Evolutionary conservation across 768 basidiomycete genomes (phyloP), one percentile per base, ranked within the genome.

Genomic region (Tephrocybe rancida): DNA sequence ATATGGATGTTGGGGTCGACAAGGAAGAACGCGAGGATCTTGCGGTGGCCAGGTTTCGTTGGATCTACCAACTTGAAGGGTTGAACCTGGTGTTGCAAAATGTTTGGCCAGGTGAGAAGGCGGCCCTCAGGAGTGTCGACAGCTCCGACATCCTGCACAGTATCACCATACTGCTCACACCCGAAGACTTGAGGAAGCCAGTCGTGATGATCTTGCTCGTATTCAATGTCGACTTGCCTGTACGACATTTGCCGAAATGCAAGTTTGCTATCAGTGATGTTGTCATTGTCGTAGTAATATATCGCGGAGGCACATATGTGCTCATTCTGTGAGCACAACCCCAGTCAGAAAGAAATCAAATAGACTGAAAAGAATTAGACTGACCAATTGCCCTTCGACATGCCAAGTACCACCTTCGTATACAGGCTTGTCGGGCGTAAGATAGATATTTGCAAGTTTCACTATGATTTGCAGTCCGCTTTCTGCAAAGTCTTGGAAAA

Each of bases 291-390:
- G 35, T 60, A 60, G 39, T 57, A 60, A 37, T 60, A 60, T 26
- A 60, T 48, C 10, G 59, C 59, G 1, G 56, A 57, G 16, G 59
- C 59, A 44, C 59, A 60, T 14, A 60, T 60, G 41, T 60, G 59
- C 34, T 60, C 59, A 30, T 60, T 60, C 59, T 60, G 18, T n/a
- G 7, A 32, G 26, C 9, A n/a, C 30, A 11, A 10, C 16, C 5
- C 5, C 16, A 18, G 35, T 37, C 7, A 37, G 9, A 5, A 11
- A 44, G 3, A 21, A 7, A 19, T 21, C 25, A 7, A 22, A 10
- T 6, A 8, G 21, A 7, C 2, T 24, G 24, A 22, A 27, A 24
- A 27, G 13, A 13, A 7, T 18, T 13, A 5, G 16, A 39, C 58
- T 35, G 22, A 60, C 58, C 32, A 60, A 37, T 19, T 60, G 51